phyloP scores from a whole-genome alignment of 2,329 filamentous ascomycete species.

The Metarhizium guizhouense region DNA sequence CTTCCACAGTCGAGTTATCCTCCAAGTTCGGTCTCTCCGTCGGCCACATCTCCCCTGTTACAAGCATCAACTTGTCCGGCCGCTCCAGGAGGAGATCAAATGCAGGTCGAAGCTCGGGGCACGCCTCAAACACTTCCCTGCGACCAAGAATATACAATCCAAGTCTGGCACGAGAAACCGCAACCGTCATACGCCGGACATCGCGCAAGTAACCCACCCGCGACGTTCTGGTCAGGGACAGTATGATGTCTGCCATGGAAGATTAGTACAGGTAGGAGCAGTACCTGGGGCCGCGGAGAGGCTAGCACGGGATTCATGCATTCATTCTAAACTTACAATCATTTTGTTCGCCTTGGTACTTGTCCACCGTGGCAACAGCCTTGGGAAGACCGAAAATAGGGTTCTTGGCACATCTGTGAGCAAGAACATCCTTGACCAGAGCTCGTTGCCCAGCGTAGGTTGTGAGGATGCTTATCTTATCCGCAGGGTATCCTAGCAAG shows the following conservation, averaged over 20 bases:
- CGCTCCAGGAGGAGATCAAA: slow-evolving; percentile 70
- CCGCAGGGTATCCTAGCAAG: slow-evolving; percentile 79
- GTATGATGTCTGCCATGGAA: slow-evolving; percentile 64
- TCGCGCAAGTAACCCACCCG: slow-evolving; percentile 89
- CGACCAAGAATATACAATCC: slow-evolving; percentile 90
- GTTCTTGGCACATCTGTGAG: slow-evolving; percentile 74
- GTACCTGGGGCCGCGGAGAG: neutral
- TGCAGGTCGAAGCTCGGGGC: slow-evolving; percentile 77
- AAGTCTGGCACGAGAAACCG: slow-evolving; percentile 81
- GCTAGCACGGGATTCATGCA: neutral
- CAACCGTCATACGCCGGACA: slow-evolving; percentile 86
- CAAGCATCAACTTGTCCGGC: slow-evolving; percentile 73
- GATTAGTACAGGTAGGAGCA: neutral
- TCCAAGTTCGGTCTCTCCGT: slow-evolving; percentile 43
- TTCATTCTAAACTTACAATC: slow-evolving; percentile 60
- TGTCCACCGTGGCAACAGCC: slow-evolving; percentile 90
- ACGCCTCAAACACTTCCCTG: slow-evolving; percentile 78
- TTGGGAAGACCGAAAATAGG: slow-evolving; percentile 81
- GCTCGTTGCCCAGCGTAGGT: slow-evolving; percentile 91
- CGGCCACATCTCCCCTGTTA: slow-evolving; percentile 81
- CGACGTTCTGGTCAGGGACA: slow-evolving; percentile 84
- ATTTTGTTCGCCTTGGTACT: slow-evolving; percentile 98
- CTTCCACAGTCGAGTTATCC: slow-evolving; percentile 34
- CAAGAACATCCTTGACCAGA: slow-evolving; percentile 78
- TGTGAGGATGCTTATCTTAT: slow-evolving; percentile 77